Evolutionary conservation across 768 basidiomycete genomes (phyloP).

Genomic region (Pseudohyphozyma bogoriensis): DNA sequence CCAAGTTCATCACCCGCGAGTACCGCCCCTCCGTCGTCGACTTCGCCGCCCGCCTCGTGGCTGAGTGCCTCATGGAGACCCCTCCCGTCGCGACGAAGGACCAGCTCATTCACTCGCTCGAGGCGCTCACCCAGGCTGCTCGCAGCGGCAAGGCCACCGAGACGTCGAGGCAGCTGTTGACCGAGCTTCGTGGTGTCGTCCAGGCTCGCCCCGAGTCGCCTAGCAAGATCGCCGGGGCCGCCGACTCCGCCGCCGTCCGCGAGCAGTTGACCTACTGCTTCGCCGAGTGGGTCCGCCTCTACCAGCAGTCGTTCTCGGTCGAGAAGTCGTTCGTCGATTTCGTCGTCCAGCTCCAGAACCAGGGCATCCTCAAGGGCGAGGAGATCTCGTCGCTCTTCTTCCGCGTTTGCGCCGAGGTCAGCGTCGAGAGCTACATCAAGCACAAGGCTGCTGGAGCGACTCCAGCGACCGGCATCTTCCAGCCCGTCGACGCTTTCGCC

Average conservation of each 20-base stretch:
- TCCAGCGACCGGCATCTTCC: conserved; percentile 70
- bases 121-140: conserved; percentile 63
- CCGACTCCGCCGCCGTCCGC: conserved; percentile 31
- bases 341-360: conserved; percentile 92
- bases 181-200: conserved; percentile 50
- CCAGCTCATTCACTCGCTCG: conserved; percentile 70
- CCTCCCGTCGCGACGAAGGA: conserved; percentile 63
- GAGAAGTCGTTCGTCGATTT: conserved; percentile 94
- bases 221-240: conserved; percentile 14
- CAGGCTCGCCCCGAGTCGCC: conserved; percentile 17
- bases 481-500: conserved; percentile 89
- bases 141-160: conserved; percentile 71
- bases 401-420: conserved; percentile 90
- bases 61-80: conserved; percentile 73
- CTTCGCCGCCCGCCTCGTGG: conserved; percentile 72
- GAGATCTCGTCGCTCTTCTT: conserved; percentile 97
- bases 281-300: conserved; percentile 79
- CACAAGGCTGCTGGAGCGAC: conserved; percentile 37
- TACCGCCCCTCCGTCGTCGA: conserved; percentile 64
- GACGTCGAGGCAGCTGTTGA: conserved; percentile 55
- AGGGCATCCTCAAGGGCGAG: conserved; percentile 90
- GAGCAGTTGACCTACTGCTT: conserved; percentile 39
- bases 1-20: conserved; percentile 69
- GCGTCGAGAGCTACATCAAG: conserved; percentile 67
- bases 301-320: conserved; percentile 76